Percentiles rank a stretch among this genome's conserved stretches.
These are phyloP conservation scores for Debaryomyces nepalensis DNA, from an alignment of 1,139 yeast genomes.

Conservation along the genomic window DNA sequence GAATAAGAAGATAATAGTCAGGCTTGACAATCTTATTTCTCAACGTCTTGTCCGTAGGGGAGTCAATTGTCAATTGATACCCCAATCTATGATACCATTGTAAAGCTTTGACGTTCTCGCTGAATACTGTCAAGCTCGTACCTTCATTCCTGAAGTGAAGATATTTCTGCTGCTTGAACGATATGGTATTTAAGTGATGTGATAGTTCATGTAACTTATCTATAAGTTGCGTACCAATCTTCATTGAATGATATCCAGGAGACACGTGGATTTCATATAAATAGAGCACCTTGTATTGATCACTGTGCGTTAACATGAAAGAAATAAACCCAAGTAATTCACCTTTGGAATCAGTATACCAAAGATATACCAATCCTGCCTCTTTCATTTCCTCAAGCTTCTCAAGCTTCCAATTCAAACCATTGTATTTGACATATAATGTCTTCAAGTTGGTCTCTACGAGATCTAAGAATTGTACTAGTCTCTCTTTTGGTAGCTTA, in stretches of 20 bases:
- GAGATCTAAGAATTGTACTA: constrained; percentile 21
- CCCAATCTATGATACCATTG: constrained; percentile 49
- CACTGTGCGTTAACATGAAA: constrained; percentile 39
- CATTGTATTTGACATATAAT: constrained; percentile 34
- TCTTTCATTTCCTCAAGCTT: constrained; percentile 53
- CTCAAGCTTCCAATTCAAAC: constrained; percentile 47
- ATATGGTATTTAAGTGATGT: constrained; percentile 17
- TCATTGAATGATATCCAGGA: constrained; percentile 31
- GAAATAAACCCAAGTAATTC: constrained; percentile 48
- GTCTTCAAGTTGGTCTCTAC: constrained; percentile 38
- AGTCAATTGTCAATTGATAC: constrained; percentile 40
- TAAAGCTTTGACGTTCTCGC: constrained; percentile 47
- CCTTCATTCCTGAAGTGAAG: constrained; percentile 27
- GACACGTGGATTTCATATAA: constrained; percentile 59
- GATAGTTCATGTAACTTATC: constrained; percentile 33
- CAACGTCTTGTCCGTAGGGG: constrained; percentile 48
- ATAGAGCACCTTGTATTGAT: constrained; percentile 43
- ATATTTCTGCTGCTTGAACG: neutral
- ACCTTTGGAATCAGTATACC: constrained; percentile 23
- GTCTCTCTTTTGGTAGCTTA: constrained; percentile 3
- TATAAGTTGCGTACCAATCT: constrained; percentile 43
- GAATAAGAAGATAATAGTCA: constrained; percentile 34
- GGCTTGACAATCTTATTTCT: constrained; percentile 46
- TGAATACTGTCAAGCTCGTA: constrained; percentile 55
- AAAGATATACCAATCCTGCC: constrained; percentile 46